phyloP scores from a whole-genome alignment of 164 flowering plant species.

The Sextonia rubra region DNA sequence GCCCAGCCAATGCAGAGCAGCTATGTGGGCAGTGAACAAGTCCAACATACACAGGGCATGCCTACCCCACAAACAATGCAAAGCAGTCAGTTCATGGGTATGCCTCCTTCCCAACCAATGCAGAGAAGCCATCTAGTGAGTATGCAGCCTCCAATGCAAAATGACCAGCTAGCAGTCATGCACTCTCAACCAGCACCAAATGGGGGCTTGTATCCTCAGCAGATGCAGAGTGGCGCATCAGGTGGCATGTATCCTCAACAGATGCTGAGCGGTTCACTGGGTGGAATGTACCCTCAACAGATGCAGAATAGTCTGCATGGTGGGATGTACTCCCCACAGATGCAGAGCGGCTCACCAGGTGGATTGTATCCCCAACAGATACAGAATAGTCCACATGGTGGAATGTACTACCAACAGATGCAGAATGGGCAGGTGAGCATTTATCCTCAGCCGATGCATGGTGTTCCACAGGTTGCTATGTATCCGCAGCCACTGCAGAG shows the following conservation, averaged over 20 bases:
- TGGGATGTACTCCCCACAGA: constrained; percentile 52
- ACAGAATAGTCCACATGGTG: constrained; percentile 48
- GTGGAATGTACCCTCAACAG: constrained; percentile 39
- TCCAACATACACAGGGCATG: background rate
- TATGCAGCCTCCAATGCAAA: background rate
- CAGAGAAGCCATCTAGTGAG: constrained; percentile 28
- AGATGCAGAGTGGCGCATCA: constrained; percentile 25
- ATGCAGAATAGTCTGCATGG: constrained; percentile 39
- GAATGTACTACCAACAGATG: constrained; percentile 42
- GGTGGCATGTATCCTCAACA: constrained; percentile 44
- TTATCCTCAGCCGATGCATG: constrained; percentile 50
- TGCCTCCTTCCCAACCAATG: constrained; percentile 40
- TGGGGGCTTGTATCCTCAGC: constrained; percentile 34
- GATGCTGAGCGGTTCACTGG: constrained; percentile 24
- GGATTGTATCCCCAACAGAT: constrained; percentile 50
- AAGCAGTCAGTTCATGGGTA: background rate
- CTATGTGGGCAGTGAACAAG: background rate
- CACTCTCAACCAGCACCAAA: constrained; percentile 30
- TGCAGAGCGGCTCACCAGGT: constrained; percentile 36
- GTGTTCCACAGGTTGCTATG: constrained; percentile 29
- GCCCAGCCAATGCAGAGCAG: constrained; percentile 26
- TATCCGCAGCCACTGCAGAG: constrained; percentile 58
- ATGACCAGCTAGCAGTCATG: constrained; percentile 16
- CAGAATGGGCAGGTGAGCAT: constrained; percentile 32
- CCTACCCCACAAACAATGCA: background rate